Conservation (phyloP, 1,139 yeast genomes). For the Taiozyma sp. region DNA sequence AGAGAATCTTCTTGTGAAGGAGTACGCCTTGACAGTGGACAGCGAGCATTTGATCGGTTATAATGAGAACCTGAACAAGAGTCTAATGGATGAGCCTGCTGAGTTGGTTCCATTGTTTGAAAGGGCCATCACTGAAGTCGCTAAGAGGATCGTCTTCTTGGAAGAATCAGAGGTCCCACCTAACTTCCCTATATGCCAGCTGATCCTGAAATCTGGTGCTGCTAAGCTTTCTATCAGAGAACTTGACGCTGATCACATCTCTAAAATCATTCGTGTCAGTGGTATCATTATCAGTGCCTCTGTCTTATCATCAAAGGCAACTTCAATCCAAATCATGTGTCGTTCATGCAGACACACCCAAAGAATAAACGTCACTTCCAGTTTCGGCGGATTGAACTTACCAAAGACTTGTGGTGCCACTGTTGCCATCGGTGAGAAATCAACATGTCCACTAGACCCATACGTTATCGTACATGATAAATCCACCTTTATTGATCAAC, state of each 20-base stretch:
- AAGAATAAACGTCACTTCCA: constrained; percentile 58
- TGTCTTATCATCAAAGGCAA: constrained; percentile 83
- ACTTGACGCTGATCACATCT: constrained; percentile 80
- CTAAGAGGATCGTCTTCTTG: constrained; percentile 40
- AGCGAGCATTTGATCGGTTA: constrained; percentile 82
- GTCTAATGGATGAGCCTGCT: constrained; percentile 78
- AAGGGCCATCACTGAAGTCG: constrained; percentile 84
- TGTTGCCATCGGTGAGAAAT: constrained; percentile 45
- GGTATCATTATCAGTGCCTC: constrained; percentile 94
- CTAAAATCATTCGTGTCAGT: constrained; percentile 84
- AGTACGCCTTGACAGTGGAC: constrained; percentile 69
- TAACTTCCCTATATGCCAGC: constrained; percentile 76
- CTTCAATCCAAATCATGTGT: constrained; percentile 79
- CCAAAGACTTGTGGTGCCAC: constrained; percentile 66
- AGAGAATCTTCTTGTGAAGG: constrained; percentile 75
- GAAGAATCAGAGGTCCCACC: constrained; percentile 35
- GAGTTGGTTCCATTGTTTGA: constrained; percentile 90
- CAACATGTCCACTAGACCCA: constrained; percentile 55
- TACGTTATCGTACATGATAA: constrained; percentile 91
- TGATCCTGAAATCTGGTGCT: constrained; percentile 71
- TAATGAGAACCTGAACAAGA: constrained; percentile 85
- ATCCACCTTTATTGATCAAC: constrained; percentile 90
- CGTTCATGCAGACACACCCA: constrained; percentile 80
- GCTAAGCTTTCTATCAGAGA: constrained; percentile 72
- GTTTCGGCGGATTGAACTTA: constrained; percentile 72